phyloP scores from a whole-genome alignment of 2,329 filamentous ascomycete species.

The Ophiostoma quercus region DNA sequence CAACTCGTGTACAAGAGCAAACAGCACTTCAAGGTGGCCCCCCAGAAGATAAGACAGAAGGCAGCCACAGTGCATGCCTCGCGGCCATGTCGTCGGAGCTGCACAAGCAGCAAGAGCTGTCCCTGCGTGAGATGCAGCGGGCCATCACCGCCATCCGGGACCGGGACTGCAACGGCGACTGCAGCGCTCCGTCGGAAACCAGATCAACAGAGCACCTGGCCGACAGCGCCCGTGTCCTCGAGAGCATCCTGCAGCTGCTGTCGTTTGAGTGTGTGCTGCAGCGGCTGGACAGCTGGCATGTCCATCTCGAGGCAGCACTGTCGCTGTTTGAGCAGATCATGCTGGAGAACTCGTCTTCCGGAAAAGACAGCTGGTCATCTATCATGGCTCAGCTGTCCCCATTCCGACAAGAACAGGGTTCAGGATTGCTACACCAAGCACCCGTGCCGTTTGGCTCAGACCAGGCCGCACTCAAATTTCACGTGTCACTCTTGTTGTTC shows the following conservation, averaged over 20 bases:
- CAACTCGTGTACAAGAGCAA: not conserved
- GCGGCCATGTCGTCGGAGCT: slow-evolving; percentile 28
- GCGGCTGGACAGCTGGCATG: slow-evolving; percentile 39
- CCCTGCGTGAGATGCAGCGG: slow-evolving; percentile 30
- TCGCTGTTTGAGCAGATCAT: slow-evolving; percentile 37
- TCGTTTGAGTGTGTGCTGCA: slow-evolving; percentile 37
- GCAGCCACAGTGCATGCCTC: slow-evolving; percentile 25
- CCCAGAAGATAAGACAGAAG: not conserved
- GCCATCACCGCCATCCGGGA: slow-evolving; percentile 29
- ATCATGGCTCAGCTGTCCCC: slow-evolving; percentile 29
- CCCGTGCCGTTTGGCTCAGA: slow-evolving; percentile 31
- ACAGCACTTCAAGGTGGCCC: not conserved
- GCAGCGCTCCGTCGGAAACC: not conserved
- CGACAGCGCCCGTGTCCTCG: slow-evolving; percentile 34
- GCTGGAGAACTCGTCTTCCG: slow-evolving; percentile 24
- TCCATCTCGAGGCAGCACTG: slow-evolving; percentile 42
- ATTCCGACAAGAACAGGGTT: not conserved
- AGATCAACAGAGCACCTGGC: slow-evolving; percentile 21
- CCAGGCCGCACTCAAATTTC: slow-evolving; percentile 36
- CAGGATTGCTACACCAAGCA: not conserved
- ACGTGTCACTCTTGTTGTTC: slow-evolving; percentile 34
- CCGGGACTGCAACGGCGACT: slow-evolving; percentile 19
- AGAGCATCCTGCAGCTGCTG: slow-evolving; percentile 40
- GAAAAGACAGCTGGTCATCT: slow-evolving; percentile 19
- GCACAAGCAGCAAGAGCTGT: slow-evolving; percentile 33